A percentile compares a stretch with the other conserved stretches of the same genome.
Conservation (phyloP, 2,329 filamentous ascomycete species). For the Neofusicoccum laricinum region DNA sequence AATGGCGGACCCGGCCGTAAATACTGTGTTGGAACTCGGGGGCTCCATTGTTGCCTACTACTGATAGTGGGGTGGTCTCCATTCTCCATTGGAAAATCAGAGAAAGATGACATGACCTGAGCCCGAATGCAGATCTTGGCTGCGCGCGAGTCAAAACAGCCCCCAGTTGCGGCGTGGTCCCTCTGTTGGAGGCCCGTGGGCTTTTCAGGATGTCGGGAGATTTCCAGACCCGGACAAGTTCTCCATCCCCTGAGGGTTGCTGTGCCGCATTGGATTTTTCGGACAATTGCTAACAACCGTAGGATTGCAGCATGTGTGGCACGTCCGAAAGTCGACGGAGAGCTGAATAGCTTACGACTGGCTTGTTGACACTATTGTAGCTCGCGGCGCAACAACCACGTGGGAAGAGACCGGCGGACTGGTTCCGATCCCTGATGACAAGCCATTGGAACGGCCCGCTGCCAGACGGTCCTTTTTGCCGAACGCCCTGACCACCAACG, state of each 20-base stretch:
- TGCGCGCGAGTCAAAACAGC: neutral
- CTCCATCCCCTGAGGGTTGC: neutral
- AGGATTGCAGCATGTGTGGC: too few species aligned
- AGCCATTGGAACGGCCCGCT: neutral
- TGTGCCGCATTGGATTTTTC: neutral
- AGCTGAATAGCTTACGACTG: too few species aligned
- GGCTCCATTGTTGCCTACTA: neutral
- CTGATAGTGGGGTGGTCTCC: neutral
- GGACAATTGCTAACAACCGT: too few species aligned
- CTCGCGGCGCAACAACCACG: neutral
- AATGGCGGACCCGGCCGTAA: neutral
- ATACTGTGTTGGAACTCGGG: neutral
- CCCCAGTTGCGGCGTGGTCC: neutral
- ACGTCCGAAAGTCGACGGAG: too few species aligned
- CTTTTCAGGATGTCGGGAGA: neutral
- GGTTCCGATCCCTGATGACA: neutral
- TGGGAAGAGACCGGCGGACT: neutral
- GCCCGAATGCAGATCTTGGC: too few species aligned
- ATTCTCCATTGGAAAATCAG: neutral
- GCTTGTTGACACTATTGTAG: too few species aligned
- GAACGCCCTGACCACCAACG: neutral
- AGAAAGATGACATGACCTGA: too few species aligned
- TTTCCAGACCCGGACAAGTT: neutral
- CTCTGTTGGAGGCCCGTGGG: neutral
- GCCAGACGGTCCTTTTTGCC: neutral